A percentile compares a stretch with the other conserved stretches of the same genome.
These are phyloP conservation scores for Myriangium duriaei DNA, from an alignment of 2,329 filamentous ascomycete species.

Conservation along the genomic window DNA sequence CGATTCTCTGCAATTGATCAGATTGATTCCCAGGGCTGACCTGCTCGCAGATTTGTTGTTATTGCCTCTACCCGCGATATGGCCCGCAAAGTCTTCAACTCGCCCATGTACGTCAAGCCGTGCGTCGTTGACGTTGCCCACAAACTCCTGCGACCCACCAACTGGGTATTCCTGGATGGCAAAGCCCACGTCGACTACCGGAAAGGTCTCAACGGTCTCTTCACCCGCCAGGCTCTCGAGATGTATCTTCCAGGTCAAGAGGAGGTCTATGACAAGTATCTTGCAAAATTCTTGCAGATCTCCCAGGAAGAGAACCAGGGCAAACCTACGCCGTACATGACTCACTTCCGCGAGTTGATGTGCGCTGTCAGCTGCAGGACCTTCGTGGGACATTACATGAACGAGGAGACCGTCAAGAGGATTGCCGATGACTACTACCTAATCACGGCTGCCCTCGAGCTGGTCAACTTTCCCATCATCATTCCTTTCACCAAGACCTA, in stretches of 20 bases:
- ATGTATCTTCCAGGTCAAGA: constrained; percentile 85
- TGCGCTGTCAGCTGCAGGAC: constrained; percentile 89
- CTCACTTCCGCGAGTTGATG: constrained; percentile 85
- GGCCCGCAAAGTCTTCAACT: constrained; percentile 94
- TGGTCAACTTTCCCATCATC: constrained; percentile 98
- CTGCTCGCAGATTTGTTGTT: constrained; percentile 74
- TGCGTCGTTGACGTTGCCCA: constrained; percentile 90
- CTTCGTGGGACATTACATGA: constrained; percentile 95
- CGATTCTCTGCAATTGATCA: neutral
- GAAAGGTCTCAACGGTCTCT: constrained; percentile 88
- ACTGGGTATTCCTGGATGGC: constrained; percentile 97
- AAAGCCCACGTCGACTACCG: constrained; percentile 93
- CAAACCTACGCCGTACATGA: constrained; percentile 78
- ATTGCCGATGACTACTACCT: constrained; percentile 95
- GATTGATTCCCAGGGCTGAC: no score
- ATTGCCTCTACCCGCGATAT: constrained; percentile 92
- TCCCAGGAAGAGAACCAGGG: constrained; percentile 51
- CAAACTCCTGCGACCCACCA: constrained; percentile 81
- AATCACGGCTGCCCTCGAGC: constrained; percentile 86
- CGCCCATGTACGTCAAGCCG: constrained; percentile 80
- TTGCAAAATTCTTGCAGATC: constrained; percentile 62
- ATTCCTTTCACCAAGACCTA: constrained; percentile 84
- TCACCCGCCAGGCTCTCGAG: constrained; percentile 80
- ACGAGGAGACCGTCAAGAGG: constrained; percentile 79
- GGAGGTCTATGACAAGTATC: constrained; percentile 80